Evolutionary conservation across 208 protist species (phyloP).

Genomic region (Strigomonas galati): DNA sequence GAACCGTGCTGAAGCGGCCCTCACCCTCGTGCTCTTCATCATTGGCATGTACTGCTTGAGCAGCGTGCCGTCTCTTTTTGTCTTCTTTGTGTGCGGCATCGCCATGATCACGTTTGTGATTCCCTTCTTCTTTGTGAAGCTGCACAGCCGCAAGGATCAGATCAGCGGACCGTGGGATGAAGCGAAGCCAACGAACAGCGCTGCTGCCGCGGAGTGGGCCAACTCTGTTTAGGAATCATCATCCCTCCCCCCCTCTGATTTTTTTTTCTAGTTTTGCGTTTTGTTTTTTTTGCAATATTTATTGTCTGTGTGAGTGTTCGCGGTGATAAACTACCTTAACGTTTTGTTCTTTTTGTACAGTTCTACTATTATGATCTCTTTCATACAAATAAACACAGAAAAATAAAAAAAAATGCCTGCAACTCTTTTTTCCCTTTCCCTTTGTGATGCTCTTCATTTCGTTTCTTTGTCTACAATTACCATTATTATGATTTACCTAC

Average conservation of each 20-base stretch:
- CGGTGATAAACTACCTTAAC: not conserved
- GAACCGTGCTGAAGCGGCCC: conserved; percentile 53
- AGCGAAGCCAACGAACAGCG: conserved; percentile 90
- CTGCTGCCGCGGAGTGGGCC: conserved; percentile 88
- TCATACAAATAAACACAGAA: too few species aligned
- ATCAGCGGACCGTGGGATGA: conserved; percentile 93
- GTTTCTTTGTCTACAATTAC: not conserved
- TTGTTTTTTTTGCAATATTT: conserved; percentile 2
- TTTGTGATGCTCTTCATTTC: too few species aligned
- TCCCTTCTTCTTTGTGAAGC: conserved; percentile 69
- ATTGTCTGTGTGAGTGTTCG: conserved; percentile 1
- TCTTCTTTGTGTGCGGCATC: conserved; percentile 51
- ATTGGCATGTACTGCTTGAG: conserved; percentile 49
- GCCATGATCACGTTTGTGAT: conserved; percentile 67
- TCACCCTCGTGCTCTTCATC: conserved; percentile 65
- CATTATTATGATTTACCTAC: not conserved
- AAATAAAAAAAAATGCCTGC: not conserved
- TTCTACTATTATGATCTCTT: too few species aligned
- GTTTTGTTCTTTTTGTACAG: conserved; percentile 1
- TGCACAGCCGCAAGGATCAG: conserved; percentile 83
- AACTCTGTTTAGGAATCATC: conserved; percentile 38
- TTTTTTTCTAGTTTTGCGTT: not conserved
- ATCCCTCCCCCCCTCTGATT: conserved; percentile 6
- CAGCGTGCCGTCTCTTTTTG: conserved; percentile 51
- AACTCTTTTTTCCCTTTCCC: too few species aligned